Evolutionary conservation across 768 basidiomycete species (phyloP).

Genomic region (Xerocomellus intermedius): DNA sequence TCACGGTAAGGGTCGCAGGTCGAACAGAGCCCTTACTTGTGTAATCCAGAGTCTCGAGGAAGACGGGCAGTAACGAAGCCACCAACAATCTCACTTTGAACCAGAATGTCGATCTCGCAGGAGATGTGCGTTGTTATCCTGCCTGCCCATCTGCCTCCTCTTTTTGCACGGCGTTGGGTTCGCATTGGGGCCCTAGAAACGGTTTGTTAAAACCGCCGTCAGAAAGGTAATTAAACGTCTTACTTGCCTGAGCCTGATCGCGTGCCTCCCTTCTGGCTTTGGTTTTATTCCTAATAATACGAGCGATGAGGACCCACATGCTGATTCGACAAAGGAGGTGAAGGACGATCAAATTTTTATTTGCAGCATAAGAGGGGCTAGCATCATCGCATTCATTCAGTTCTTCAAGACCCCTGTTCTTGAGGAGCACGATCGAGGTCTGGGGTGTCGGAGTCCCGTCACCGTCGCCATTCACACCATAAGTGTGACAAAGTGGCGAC

Average conservation of each 20-base stretch:
- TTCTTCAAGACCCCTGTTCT: not conserved
- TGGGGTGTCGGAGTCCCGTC: too few relatives aligned
- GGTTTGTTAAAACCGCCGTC: too few relatives aligned
- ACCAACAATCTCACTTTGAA: not conserved
- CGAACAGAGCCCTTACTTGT: not conserved
- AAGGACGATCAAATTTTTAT: not conserved
- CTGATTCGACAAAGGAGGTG: not conserved
- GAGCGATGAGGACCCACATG: conserved; percentile 13
- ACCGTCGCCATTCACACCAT: too few relatives aligned
- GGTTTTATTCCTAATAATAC: conserved; percentile 2
- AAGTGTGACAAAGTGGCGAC: too few relatives aligned
- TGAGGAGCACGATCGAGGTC: not conserved
- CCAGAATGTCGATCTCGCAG: not conserved
- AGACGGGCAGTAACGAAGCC: not conserved
- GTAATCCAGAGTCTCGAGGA: not conserved
- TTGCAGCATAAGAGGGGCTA: not conserved
- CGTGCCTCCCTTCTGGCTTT: not conserved
- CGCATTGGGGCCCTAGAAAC: not conserved
- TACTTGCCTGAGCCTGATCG: conserved; percentile 2
- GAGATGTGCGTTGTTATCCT: too few relatives aligned
- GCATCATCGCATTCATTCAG: not conserved
- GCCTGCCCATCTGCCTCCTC: not conserved
- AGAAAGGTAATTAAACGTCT: not conserved
- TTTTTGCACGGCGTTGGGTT: not conserved
- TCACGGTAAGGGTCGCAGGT: too few relatives aligned